Conservation (phyloP, 345 rosid species). For the Carallia brachiata region DNA sequence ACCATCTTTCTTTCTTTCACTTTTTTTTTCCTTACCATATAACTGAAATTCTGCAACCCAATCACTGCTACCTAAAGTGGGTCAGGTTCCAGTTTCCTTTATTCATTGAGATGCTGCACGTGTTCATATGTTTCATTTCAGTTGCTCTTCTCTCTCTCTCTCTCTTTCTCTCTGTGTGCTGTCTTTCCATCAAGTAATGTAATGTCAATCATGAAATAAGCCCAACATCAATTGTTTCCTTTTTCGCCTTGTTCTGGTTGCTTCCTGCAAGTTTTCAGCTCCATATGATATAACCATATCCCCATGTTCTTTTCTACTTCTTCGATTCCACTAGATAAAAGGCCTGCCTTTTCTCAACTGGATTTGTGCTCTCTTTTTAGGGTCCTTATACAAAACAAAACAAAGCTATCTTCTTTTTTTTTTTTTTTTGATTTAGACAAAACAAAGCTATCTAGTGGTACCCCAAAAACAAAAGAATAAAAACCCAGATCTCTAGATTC, state of each 20-base stretch:
- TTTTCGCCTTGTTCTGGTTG: slow-evolving; percentile 14
- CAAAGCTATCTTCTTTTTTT: background rate
- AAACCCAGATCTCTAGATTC: background rate
- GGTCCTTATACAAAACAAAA: slow-evolving; percentile 6
- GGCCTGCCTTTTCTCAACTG: slow-evolving; percentile 20
- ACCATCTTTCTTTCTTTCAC: background rate
- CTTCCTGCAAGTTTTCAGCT: slow-evolving; percentile 22
- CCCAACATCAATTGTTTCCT: slow-evolving; percentile 28
- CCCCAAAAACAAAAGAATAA: too few relatives aligned
- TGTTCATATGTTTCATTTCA: slow-evolving; percentile 25
- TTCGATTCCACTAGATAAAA: slow-evolving; percentile 17
- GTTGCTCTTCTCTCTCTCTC: slow-evolving; percentile 1
- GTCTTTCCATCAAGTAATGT: background rate
- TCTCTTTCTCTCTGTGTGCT: background rate
- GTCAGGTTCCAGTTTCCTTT: slow-evolving; percentile 14
- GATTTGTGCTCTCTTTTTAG: background rate
- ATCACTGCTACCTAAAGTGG: slow-evolving; percentile 22
- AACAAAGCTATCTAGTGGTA: slow-evolving; percentile 4
- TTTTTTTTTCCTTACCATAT: background rate
- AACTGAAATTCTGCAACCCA: slow-evolving; percentile 7
- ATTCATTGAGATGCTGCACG: slow-evolving; percentile 13
- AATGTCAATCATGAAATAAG: slow-evolving; percentile 20
- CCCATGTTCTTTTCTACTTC: slow-evolving; percentile 13
- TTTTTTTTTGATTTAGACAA: background rate
- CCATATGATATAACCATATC: slow-evolving; percentile 2